These are phyloP conservation scores for Teunomyces pallodes DNA, from an alignment of 805 yeast genomes.

Conservation along the genomic window DNA sequence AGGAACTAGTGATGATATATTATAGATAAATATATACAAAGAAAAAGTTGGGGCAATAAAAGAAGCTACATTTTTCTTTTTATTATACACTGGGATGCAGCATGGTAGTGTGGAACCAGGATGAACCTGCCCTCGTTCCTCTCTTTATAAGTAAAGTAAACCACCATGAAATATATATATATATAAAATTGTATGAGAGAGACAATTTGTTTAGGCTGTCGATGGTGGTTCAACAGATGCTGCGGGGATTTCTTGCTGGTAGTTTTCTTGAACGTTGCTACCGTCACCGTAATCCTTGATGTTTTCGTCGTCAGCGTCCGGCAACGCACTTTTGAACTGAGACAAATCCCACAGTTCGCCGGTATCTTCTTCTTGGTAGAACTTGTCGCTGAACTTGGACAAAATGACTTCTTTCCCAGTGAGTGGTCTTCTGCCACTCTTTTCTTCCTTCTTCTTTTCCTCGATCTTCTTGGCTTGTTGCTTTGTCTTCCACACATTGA, in stretches of 20 bases:
- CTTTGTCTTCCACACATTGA: conserved; percentile 76
- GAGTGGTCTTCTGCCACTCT: conserved; percentile 44
- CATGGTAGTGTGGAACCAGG: background rate
- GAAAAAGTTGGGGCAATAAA: background rate
- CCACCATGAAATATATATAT: background rate
- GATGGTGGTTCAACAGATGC: conserved; percentile 1
- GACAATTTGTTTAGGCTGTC: conserved; percentile 1
- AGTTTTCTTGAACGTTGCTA: conserved; percentile 26
- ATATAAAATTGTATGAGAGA: background rate
- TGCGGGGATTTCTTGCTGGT: conserved; percentile 11
- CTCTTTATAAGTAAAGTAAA: background rate
- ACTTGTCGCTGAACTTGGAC: conserved; percentile 57
- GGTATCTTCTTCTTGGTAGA: conserved; percentile 52
- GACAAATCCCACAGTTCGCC: conserved; percentile 56
- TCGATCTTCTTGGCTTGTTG: conserved; percentile 56
- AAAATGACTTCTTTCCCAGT: conserved; percentile 71
- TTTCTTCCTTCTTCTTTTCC: conserved; percentile 30
- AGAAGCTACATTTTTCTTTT: background rate
- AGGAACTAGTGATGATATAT: background rate
- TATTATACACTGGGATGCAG: conserved; percentile 3
- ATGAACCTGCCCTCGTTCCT: conserved; percentile 2
- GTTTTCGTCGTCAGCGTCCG: conserved; percentile 44
- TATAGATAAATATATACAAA: background rate
- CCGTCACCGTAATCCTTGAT: conserved; percentile 80
- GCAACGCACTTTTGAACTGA: conserved; percentile 53